Base-by-base conservation (phyloP, 495 filamentous ascomycete genomes). In the Tuber magnatum region DNA sequence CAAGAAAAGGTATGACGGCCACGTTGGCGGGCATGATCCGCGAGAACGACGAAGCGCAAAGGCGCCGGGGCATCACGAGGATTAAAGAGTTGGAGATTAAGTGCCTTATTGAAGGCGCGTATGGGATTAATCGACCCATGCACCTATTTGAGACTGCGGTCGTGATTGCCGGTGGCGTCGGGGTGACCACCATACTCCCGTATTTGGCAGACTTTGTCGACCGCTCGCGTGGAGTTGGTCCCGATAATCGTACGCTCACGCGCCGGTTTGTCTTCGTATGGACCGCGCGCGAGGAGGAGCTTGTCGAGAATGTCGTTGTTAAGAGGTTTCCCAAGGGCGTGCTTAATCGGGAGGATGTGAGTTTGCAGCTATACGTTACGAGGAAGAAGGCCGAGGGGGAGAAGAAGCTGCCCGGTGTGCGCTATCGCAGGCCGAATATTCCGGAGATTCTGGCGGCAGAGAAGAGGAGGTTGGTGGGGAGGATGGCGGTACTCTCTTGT, bases 101-200 rank as follows among this genome's bases (percentile, higher is more conserved):
- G 32, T 82, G 80, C 68, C 82, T 90, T 0, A 83, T 90, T 10
- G 89, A 91, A 76, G 89, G 89, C 0, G 88, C 89, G 1, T 91
- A 91, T 76, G 88, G 89, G 6, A 80, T 86, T 61, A 82, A 82
- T 22, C 83, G 83, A 24, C 86, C 86, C 0, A 74, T 90, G 0
- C 85, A 86, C 78, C 81, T 82, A 8, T 89, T 86, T 74, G 85
- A 88, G 41, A 86, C 85, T 3, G 83, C 89, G 22, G 77, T 90
- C 14, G 84, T 90, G n/a, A 84, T 91, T 24, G 88, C 85, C 5
- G 89, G 89, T 7, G 89, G 89, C 0, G 88, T 87, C 5, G 89
- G 89, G 0, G 87, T 91, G 68, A 86, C 89, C 0, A 87, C 85
- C 0, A 84, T 86, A 4, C 80, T 89, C 3, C 86, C 89, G 0